Evolutionary conservation across 768 basidiomycete species (phyloP), one percentile per base, ranked within the genome.

Genomic region (Psilocybe sp.): DNA sequence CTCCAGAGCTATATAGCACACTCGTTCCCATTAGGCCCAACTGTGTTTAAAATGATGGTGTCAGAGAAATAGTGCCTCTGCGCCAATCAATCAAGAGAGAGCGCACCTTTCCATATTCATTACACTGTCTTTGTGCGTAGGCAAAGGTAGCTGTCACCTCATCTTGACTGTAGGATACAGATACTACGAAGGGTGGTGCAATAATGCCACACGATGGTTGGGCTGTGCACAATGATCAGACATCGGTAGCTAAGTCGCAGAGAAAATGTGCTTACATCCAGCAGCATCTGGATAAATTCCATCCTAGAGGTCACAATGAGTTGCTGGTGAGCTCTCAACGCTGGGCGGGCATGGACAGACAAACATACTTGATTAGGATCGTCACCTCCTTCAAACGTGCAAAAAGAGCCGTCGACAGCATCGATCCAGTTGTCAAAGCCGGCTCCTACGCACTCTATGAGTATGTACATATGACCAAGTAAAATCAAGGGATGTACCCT

Each of bases 371-470:
- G 55, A 4, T 42, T 49, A 14, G 68, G 69, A 56, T 75, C 73
- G 46, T 75, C 72, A 15, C 74, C 76, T 16, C 75, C 76, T 40
- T 73, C 70, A 49, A 73, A 76, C 0, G 69, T 70, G 49, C 76
- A 78, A 61, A 68, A 78, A 2, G 68, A 55, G 0, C 62, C 70
- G 51, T 78, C 75, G 12, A 78, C 63, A 34, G 75, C 76, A 50
- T 77, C 75, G 14, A 74, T 65, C 59, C 73, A 71, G 56, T 76
- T 78, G 54, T 78, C 71, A 53, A 76, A 75, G 5, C 71, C 69
- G 31, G 73, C 75, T 20, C 72, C 74, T 76, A 31, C 18, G 36
- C 38, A 23, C 7, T 34, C 12, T 11, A 11, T 43, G 16, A 49
- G 43, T 18, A 7, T 35, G 38, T 23, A 33, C 15, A 2, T 6